These are phyloP conservation scores for Blastobotrys ciferrii DNA, from an alignment of 1,139 yeast genomes.

Conservation along the genomic window DNA sequence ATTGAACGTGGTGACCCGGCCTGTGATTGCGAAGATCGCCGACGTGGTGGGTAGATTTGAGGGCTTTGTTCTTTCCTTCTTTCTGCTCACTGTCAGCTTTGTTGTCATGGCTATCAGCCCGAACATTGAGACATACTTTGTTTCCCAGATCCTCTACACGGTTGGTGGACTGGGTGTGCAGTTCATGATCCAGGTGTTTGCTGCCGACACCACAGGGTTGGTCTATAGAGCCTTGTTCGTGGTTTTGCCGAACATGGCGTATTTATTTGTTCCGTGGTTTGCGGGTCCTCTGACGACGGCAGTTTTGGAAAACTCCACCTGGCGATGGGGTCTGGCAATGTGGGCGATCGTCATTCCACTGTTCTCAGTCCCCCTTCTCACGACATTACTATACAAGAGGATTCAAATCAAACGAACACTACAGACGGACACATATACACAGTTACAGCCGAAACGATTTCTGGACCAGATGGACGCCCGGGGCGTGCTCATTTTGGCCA, in stretches of 20 bases:
- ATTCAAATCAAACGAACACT: constrained; percentile 5
- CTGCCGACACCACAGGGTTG: constrained; percentile 42
- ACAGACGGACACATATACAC: constrained; percentile 2
- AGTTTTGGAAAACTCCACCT: constrained; percentile 30
- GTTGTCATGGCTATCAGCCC: constrained; percentile 36
- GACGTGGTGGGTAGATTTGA: constrained; percentile 44
- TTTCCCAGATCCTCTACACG: constrained; percentile 39
- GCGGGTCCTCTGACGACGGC: constrained; percentile 21
- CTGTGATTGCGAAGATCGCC: constrained; percentile 41
- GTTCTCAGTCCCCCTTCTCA: constrained; percentile 51
- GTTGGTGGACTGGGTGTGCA: constrained; percentile 41
- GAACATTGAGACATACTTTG: constrained; percentile 35
- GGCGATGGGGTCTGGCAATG: constrained; percentile 74
- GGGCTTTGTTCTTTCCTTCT: constrained; percentile 38
- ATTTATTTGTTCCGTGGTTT: constrained; percentile 20
- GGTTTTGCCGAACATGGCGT: constrained; percentile 34
- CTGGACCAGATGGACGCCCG: constrained; percentile 21
- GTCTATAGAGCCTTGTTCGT: constrained; percentile 40
- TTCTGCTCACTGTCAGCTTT: constrained; percentile 35
- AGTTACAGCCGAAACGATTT: constrained; percentile 8
- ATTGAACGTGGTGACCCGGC: constrained; percentile 41
- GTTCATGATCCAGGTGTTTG: constrained; percentile 39
- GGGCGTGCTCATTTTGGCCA: constrained; percentile 21
- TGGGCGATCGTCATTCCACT: constrained; percentile 74
- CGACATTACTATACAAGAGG: constrained; percentile 17